phyloP scores from a whole-genome alignment of 2,329 filamentous ascomycete species.

The Phoma sp. region DNA sequence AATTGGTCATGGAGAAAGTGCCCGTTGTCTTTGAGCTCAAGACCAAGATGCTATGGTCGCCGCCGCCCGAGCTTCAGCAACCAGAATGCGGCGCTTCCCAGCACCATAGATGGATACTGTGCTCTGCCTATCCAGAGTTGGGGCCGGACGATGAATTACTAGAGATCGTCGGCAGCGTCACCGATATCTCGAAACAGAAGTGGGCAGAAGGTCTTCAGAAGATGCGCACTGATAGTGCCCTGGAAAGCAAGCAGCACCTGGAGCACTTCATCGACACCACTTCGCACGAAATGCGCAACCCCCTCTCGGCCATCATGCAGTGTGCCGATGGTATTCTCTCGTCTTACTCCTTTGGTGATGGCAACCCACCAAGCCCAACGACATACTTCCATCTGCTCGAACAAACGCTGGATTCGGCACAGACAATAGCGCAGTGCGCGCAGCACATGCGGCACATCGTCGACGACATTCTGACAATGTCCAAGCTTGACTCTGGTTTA shows the following conservation, averaged over 20 bases:
- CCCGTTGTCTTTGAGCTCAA: conserved; percentile 48
- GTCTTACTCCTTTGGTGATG: conserved; percentile 26
- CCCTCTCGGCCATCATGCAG: conserved; percentile 52
- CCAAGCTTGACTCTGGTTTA: conserved; percentile 53
- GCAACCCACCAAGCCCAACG: conserved; percentile 8
- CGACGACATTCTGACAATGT: conserved; percentile 55
- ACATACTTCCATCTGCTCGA: conserved; percentile 28
- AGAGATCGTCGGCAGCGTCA: conserved; percentile 44
- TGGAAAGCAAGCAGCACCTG: conserved; percentile 43
- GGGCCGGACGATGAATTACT: conserved; percentile 30
- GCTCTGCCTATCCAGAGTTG: conserved; percentile 39
- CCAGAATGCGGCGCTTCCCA: conserved; percentile 19
- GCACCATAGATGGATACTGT: conserved; percentile 39
- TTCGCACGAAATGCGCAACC: conserved; percentile 54
- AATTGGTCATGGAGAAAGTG: conserved; percentile 39
- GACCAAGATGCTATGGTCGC: conserved; percentile 46
- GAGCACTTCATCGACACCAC: conserved; percentile 47
- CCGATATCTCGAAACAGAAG: conserved; percentile 48
- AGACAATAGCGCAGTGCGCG: conserved; percentile 53
- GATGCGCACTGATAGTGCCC: conserved; percentile 34
- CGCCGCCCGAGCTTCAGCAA: conserved; percentile 23
- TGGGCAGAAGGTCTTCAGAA: conserved; percentile 46
- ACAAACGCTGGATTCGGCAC: conserved; percentile 42
- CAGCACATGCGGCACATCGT: conserved; percentile 57
- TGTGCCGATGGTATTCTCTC: conserved; percentile 50